Percentiles rank a stretch among this genome's conserved stretches.
phyloP scores from a whole-genome alignment of 2,329 filamentous ascomycete species.

The Cucurbitaria berberidis region DNA sequence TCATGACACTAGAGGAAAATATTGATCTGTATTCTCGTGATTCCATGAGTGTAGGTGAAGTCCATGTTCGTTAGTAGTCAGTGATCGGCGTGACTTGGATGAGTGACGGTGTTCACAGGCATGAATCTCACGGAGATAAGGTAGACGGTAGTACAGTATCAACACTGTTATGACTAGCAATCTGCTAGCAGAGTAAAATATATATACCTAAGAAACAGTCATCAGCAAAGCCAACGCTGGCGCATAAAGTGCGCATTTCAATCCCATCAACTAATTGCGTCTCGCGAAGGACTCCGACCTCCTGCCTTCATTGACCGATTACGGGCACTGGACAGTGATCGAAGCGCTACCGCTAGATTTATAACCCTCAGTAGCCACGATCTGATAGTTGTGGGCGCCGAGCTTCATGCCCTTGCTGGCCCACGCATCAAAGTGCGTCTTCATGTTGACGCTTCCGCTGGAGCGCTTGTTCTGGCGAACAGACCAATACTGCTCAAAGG shows the following conservation, averaged over 20 bases:
- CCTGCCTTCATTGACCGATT: constrained; percentile 1
- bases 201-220: constrained; percentile 5
- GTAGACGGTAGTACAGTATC: neutral
- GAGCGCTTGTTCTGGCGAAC: constrained; percentile 42
- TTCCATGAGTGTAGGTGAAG: no score
- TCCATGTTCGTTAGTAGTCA: no score
- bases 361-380: constrained; percentile 63
- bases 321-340: constrained; percentile 54
- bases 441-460: constrained; percentile 40
- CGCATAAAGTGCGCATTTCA: neutral
- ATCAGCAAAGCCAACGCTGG: neutral
- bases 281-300: neutral
- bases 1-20: no score
- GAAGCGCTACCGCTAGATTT: constrained; percentile 55
- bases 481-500: constrained; percentile 61
- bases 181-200: constrained; percentile 1
- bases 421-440: constrained; percentile 47
- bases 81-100: neutral
- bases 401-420: constrained; percentile 39
- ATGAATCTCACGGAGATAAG: neutral
- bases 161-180: constrained; percentile 7
- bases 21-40: no score
- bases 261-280: neutral
- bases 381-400: constrained; percentile 47
- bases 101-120: neutral